These are phyloP conservation scores for Annulohypoxylon stygium DNA, from an alignment of 495 filamentous ascomycete species.

Conservation along the genomic window DNA sequence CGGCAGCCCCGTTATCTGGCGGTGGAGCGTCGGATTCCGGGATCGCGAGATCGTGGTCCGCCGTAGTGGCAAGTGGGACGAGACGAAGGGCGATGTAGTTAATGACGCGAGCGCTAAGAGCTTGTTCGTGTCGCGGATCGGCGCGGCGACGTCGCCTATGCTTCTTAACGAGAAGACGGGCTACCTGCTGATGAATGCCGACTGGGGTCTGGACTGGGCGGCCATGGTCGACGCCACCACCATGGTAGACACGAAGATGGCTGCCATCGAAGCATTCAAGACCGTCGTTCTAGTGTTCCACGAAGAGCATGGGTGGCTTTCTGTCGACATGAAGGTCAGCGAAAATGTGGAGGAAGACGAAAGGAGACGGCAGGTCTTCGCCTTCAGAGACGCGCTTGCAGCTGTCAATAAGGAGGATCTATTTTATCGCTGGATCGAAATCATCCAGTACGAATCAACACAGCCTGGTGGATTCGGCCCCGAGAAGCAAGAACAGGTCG, in stretches of 20 bases:
- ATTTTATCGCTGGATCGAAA: constrained; percentile 88
- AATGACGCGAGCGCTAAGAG: constrained; percentile 48
- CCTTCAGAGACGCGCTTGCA: constrained; percentile 77
- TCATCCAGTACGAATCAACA: constrained; percentile 84
- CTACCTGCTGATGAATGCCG: constrained; percentile 79
- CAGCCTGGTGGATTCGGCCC: constrained; percentile 77
- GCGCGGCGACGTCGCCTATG: constrained; percentile 69
- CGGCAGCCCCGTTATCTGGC: constrained; percentile 74
- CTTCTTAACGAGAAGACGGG: constrained; percentile 78
- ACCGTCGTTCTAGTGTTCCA: constrained; percentile 75
- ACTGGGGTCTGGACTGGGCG: constrained; percentile 85
- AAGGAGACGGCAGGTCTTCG: constrained; percentile 72
- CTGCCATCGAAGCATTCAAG: constrained; percentile 69
- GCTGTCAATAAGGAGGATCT: constrained; percentile 82
- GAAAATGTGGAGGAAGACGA: constrained; percentile 67
- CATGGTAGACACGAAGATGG: constrained; percentile 71
- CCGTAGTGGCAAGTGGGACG: constrained; percentile 71
- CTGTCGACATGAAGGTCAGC: constrained; percentile 63
- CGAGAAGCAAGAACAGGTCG: constrained; percentile 74
- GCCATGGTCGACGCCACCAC: constrained; percentile 77
- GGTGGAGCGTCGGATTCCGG: constrained; percentile 75
- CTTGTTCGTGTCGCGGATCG: constrained; percentile 54
- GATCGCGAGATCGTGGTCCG: constrained; percentile 81
- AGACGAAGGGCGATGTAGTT: constrained; percentile 59
- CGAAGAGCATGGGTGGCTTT: constrained; percentile 74